Conservation (phyloP, 2,329 filamentous ascomycete species). For the Onygenales sp. region DNA sequence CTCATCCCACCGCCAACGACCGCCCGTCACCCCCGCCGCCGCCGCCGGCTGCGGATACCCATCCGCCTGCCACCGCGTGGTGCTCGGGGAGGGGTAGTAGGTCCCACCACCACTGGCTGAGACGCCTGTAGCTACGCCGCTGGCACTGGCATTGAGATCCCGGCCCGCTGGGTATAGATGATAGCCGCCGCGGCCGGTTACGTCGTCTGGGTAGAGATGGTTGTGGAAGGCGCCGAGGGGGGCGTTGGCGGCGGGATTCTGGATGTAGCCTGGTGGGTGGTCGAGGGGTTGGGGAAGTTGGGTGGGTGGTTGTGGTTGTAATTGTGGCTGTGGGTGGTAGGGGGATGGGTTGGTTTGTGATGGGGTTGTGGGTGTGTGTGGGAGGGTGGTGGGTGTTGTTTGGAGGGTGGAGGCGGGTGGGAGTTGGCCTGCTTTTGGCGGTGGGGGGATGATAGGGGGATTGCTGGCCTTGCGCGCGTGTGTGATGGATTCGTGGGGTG, state of each 20-base stretch:
- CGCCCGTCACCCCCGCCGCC: not conserved
- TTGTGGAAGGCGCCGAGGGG: slow-evolving; percentile 4
- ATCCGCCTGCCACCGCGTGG: no score
- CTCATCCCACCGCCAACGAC: slow-evolving; percentile 10
- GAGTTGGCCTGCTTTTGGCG: slow-evolving; percentile 4
- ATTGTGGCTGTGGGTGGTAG: no score
- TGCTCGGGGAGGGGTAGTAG: not conserved
- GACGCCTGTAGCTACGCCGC: not conserved
- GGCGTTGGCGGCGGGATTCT: slow-evolving; percentile 13
- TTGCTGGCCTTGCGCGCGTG: not conserved
- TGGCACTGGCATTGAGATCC: not conserved
- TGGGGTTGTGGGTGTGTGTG: not conserved
- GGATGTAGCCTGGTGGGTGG: slow-evolving; percentile 22
- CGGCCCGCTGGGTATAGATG: not conserved
- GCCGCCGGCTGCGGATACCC: not conserved
- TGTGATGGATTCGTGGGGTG: no score
- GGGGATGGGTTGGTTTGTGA: not conserved
- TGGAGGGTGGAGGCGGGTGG: not conserved
- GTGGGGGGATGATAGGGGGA: slow-evolving; percentile 4
- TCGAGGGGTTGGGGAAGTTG: slow-evolving; percentile 12
- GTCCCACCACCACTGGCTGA: not conserved
- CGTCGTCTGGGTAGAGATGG: not conserved
- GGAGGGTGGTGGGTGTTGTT: not conserved
- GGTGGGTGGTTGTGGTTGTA: not conserved
- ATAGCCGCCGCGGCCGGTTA: not conserved